phyloP scores from a whole-genome alignment of 1,284 basidiomycete species.

The Spongiforma sp. region DNA sequence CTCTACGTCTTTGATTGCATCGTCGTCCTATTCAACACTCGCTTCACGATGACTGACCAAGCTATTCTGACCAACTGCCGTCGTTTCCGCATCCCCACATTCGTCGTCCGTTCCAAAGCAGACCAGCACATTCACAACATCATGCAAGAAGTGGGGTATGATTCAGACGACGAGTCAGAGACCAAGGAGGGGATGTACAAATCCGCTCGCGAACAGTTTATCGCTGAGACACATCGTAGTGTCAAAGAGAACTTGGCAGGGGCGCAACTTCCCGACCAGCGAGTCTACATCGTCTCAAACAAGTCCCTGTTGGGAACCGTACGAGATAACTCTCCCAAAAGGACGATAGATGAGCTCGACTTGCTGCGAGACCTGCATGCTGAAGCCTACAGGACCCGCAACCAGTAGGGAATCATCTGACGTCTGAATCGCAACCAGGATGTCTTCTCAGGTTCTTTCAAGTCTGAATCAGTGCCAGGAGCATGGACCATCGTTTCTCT shows the following conservation, averaged over 20 bases:
- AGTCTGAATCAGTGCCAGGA: too few species aligned
- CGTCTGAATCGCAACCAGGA: not conserved
- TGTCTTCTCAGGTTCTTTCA: slow-evolving; percentile 20
- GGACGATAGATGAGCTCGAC: slow-evolving; percentile 39
- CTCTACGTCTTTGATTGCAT: slow-evolving; percentile 43
- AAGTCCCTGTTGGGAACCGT: slow-evolving; percentile 25
- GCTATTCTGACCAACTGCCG: slow-evolving; percentile 36
- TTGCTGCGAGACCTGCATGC: slow-evolving; percentile 34
- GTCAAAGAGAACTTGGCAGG: slow-evolving; percentile 35
- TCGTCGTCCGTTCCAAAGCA: slow-evolving; percentile 43
- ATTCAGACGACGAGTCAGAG: slow-evolving; percentile 26
- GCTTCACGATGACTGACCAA: slow-evolving; percentile 38
- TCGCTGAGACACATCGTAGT: slow-evolving; percentile 31
- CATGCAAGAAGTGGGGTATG: slow-evolving; percentile 35
- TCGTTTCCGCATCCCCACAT: slow-evolving; percentile 38
- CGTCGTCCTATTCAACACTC: slow-evolving; percentile 37
- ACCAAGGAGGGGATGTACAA: slow-evolving; percentile 27
- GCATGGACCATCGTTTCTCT: too few species aligned
- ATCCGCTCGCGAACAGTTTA: slow-evolving; percentile 28
- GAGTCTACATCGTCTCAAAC: slow-evolving; percentile 39
- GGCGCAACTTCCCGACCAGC: slow-evolving; percentile 35
- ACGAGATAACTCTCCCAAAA: slow-evolving; percentile 27
- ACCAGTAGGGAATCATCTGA: slow-evolving; percentile 3
- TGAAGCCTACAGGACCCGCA: slow-evolving; percentile 21
- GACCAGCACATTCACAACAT: slow-evolving; percentile 40